Evolutionary conservation across 371 early-diverging fungal species (phyloP).

Genomic region (Furculomyces boomerangus): DNA sequence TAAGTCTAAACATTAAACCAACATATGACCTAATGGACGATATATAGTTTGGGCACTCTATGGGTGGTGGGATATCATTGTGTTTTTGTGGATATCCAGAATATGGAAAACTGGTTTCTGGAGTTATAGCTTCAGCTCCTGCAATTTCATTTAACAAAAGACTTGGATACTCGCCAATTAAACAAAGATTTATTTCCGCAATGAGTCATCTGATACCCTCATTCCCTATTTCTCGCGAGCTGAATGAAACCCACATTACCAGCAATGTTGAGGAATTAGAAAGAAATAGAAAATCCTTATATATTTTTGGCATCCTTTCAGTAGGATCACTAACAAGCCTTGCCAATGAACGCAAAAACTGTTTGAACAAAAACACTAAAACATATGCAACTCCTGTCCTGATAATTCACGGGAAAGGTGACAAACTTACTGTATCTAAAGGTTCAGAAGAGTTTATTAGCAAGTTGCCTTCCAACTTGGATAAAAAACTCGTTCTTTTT

Average conservation of each 20-base stretch:
- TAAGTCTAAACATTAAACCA: neutral
- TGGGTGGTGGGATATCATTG: conserved; percentile 23
- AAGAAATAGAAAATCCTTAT: conserved; percentile 8
- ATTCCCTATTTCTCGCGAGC: conserved; percentile 10
- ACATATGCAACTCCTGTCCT: conserved; percentile 10
- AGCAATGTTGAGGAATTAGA: conserved; percentile 15
- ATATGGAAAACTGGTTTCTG: conserved; percentile 7
- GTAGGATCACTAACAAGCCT: conserved; percentile 12
- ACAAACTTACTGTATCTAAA: conserved; percentile 12
- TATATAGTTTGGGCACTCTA: conserved; percentile 14
- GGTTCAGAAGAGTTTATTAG: conserved; percentile 13
- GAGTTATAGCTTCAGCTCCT: conserved; percentile 23
- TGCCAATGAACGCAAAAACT: conserved; percentile 5
- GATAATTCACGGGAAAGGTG: conserved; percentile 19
- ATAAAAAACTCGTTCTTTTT: conserved; percentile 18
- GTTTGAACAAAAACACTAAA: conserved; percentile 1
- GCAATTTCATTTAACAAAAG: conserved; percentile 10
- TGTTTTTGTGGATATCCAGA: conserved; percentile 5
- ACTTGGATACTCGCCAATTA: conserved; percentile 8
- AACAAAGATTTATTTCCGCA: conserved; percentile 5
- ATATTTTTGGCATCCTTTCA: conserved; percentile 12
- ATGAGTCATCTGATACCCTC: conserved; percentile 10
- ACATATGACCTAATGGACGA: no score
- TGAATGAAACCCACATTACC: conserved; percentile 12
- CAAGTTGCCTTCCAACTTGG: conserved; percentile 7